These are phyloP conservation scores for Ceriops zippeliana DNA, from an alignment of 345 rosid species.

Conservation along the genomic window DNA sequence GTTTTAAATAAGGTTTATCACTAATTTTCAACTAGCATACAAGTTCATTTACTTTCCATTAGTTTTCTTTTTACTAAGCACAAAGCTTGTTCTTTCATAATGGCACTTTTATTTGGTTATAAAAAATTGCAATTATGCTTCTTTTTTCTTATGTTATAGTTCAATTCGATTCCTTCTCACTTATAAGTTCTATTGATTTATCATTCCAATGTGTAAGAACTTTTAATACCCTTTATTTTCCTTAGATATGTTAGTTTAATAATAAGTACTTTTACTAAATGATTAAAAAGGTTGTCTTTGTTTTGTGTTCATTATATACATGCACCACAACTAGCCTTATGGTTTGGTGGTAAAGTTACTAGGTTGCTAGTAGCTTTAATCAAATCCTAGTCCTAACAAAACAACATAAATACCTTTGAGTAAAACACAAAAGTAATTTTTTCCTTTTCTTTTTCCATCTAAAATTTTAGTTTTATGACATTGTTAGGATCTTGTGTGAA, in stretches of 20 bases:
- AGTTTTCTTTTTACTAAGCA: constrained; percentile 1
- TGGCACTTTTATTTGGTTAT: constrained; percentile 21
- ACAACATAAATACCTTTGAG: no score
- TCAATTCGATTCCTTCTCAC: constrained; percentile 75
- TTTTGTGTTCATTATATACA: no score
- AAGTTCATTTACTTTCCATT: constrained; percentile 46
- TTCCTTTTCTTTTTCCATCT: no score
- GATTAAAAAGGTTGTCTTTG: no score
- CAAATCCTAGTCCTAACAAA: no score
- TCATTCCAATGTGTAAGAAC: not conserved
- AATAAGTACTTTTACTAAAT: no score
- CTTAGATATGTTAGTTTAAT: not conserved
- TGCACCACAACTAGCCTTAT: no score
- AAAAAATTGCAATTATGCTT: constrained; percentile 83
- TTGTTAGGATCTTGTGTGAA: not conserved
- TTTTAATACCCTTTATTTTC: not conserved
- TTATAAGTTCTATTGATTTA: constrained; percentile 45
- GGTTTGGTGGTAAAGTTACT: no score
- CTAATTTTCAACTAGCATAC: constrained; percentile 85
- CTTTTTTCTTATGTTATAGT: constrained; percentile 77
- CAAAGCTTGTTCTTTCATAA: constrained; percentile 13
- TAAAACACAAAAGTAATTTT: not conserved
- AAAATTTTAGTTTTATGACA: not conserved
- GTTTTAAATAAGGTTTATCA: constrained; percentile 67
- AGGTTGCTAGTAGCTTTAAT: no score